phyloP scores from a whole-genome alignment of 2,329 filamentous ascomycete genomes.

The Magnaporthiopsis poae region DNA sequence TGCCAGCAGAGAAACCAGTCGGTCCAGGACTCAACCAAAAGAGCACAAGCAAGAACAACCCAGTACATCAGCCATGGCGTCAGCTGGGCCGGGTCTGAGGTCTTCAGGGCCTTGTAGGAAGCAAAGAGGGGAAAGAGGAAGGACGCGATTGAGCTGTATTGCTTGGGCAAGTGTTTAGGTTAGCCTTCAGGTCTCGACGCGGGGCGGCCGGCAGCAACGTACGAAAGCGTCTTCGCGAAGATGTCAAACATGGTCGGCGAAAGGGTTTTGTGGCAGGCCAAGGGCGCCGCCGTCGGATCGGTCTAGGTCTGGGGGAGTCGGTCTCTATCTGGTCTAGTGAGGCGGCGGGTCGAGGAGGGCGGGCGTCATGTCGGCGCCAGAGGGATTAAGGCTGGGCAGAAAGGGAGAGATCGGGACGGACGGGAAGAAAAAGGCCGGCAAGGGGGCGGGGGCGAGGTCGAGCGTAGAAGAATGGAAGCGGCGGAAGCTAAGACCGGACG shows the following conservation, averaged over 20 bases:
- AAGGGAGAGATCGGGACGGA: neutral
- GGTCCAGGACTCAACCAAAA: constrained; percentile 77
- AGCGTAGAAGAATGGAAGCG: neutral
- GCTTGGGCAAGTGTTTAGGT: neutral
- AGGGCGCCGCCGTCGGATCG: neutral
- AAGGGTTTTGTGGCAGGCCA: neutral
- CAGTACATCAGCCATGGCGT: constrained; percentile 99
- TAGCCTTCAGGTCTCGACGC: constrained; percentile 7
- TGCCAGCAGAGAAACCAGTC: constrained; percentile 78
- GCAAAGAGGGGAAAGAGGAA: constrained; percentile 93
- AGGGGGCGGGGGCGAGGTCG: constrained; percentile 2
- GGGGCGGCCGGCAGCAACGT: constrained; percentile 28
- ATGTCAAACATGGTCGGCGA: constrained; percentile 54
- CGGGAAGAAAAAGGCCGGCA: constrained; percentile 3
- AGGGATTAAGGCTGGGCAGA: neutral
- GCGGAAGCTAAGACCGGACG: neutral
- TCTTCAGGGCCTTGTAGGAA: constrained; percentile 95
- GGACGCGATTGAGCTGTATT: constrained; percentile 65
- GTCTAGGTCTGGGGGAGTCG: neutral
- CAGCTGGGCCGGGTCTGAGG: constrained; percentile 75
- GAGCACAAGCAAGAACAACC: constrained; percentile 75
- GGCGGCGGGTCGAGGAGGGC: neutral
- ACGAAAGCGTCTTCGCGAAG: constrained; percentile 69
- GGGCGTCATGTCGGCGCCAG: neutral
- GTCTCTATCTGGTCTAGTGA: neutral